These are phyloP conservation scores for Phycomyces blakesleeanus DNA, from an alignment of 192 early-diverging fungal species.

Conservation along the genomic window DNA sequence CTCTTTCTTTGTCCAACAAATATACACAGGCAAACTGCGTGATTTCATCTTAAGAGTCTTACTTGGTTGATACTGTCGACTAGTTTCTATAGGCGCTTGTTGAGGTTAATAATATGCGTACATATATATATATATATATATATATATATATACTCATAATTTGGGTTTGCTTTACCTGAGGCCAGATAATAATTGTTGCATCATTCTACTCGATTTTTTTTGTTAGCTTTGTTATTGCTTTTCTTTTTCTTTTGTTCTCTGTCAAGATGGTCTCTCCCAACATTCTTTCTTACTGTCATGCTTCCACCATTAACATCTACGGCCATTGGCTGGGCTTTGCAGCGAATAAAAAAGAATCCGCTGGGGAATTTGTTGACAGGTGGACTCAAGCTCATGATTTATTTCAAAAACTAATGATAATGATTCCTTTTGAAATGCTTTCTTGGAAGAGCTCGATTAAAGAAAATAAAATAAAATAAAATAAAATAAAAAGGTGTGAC, in stretches of 20 bases:
- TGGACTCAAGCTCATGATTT: too few relatives aligned
- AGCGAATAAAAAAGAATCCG: constrained; percentile 28
- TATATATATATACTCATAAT: neutral
- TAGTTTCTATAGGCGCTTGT: constrained; percentile 15
- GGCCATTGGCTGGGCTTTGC: constrained; percentile 4
- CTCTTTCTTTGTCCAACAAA: too few relatives aligned
- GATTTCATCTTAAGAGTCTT: too few relatives aligned
- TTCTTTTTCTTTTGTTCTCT: too few relatives aligned
- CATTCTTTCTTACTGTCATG: constrained; percentile 15
- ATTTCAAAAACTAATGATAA: too few relatives aligned
- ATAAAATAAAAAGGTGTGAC: too few relatives aligned
- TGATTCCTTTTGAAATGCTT: too few relatives aligned
- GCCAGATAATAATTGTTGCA: constrained; percentile 25
- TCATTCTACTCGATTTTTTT: constrained; percentile 18
- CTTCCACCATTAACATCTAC: constrained; percentile 18
- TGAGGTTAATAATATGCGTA: neutral
- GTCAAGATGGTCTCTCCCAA: neutral
- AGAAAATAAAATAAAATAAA: too few relatives aligned
- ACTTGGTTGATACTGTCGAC: constrained; percentile 29
- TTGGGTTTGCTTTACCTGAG: constrained; percentile 12
- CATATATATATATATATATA: too few relatives aligned
- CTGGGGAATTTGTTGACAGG: constrained; percentile 21
- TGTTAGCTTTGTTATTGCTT: neutral
- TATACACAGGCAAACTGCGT: too few relatives aligned
- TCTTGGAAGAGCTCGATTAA: too few relatives aligned